Percentiles rank a stretch among this genome's conserved stretches.
These are phyloP conservation scores for Lactarius akahatsu DNA, from an alignment of 768 basidiomycete species.

Conservation along the genomic window DNA sequence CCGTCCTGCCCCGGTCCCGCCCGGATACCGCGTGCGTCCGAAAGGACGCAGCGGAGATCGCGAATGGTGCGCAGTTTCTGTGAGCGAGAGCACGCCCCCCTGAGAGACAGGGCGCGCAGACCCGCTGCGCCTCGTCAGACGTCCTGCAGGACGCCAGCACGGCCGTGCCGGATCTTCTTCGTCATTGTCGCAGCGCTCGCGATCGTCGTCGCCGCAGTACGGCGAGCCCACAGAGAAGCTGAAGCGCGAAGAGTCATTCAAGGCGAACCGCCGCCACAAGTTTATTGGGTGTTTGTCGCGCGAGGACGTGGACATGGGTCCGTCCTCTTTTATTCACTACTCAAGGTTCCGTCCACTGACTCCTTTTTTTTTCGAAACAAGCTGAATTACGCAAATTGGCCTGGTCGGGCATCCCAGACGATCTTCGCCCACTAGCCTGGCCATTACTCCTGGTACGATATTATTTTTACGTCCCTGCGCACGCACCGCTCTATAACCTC, in stretches of 20 bases:
- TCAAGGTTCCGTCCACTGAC: not conserved
- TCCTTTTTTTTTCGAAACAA: conserved; percentile 31
- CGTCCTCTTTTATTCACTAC: conserved; percentile 22
- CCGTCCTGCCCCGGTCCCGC: conserved; percentile 7
- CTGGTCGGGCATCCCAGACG: conserved; percentile 90
- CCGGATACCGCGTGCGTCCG: conserved; percentile 20
- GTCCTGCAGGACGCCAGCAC: conserved; percentile 9
- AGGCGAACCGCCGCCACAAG: conserved; percentile 73
- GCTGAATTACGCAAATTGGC: conserved; percentile 87
- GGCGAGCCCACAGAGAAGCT: conserved; percentile 44
- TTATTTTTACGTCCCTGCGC: conserved; percentile 9
- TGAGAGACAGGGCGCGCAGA: conserved; percentile 17
- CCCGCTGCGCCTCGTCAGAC: conserved; percentile 25
- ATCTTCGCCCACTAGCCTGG: conserved; percentile 91
- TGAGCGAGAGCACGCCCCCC: not conserved
- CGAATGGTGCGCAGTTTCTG: conserved; percentile 21
- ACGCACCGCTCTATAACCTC: conserved; percentile 11
- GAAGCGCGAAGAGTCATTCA: conserved; percentile 72
- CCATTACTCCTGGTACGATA: conserved; percentile 81
- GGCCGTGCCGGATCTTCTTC: conserved; percentile 8
- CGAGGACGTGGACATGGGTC: conserved; percentile 82
- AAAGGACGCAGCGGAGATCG: conserved; percentile 29
- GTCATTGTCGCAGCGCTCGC: conserved; percentile 12
- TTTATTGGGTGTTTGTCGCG: conserved; percentile 76
- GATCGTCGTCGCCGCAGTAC: conserved; percentile 23